Base-by-base conservation (phyloP, 306 rosid species). In the Lagenaria siceraria region DNA sequence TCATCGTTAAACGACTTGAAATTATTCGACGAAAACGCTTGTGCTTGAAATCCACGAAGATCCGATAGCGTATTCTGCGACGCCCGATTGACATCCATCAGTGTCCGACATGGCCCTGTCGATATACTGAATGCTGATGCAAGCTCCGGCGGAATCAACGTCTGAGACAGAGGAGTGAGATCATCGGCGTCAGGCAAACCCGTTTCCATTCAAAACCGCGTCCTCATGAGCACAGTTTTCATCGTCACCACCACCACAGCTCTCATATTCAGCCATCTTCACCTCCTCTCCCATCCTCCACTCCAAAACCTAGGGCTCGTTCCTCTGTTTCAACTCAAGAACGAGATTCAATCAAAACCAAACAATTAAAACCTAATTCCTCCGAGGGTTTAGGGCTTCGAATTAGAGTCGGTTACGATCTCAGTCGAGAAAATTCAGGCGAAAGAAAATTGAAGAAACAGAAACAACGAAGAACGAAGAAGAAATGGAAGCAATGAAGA, bases 41-140 rank as follows among this genome's bases (percentile, higher is more conserved):
- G 89, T 49, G 85, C 77, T 68, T 66, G 77, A 17, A 73, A 73
- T 10, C 85, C 85, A 4, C 93, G 97, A 27, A 96, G 86, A 24
- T 82, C 79, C 9, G 92, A 88, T 19, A 96, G 81, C 8, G 97
- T 96, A 65, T 80, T 85, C 40, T 79, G 87, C 36, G 99, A 92
- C 1, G 99, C 99, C 38, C 92, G 98, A 79, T 88, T 90, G 48
- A 96, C 98, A n/a, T 96, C 99, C 51, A 82, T 2, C 40, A 76
- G 60, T 0, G 91, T 85, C 35, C 92, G 90, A 66, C 25, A 65
- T 3, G 89, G 89, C 81, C 80, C 93, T 80, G 96, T 97, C 2
- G 92, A 83, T 65, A 94, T 94, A 68, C 97, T 87, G 80, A 94
- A 94, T 51, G 98, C 99, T 18, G 92, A 82, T 5, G 98, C 97